Base-by-base conservation (phyloP, 2,329 filamentous ascomycete genomes). In the Fusarium nurragi region DNA sequence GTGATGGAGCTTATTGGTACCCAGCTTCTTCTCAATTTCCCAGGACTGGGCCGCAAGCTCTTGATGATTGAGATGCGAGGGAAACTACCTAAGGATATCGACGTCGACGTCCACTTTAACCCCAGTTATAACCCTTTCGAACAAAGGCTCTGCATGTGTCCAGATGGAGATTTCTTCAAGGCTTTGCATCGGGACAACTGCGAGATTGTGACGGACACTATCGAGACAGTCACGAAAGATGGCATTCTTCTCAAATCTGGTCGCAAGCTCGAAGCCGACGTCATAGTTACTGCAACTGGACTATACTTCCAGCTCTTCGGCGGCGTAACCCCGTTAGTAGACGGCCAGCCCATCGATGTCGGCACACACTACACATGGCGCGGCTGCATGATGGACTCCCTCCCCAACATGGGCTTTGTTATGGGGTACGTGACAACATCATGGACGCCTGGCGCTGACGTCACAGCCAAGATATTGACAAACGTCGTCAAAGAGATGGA, bases 141-240 rank as follows among this genome's bases (percentile, higher is more conserved):
- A 52, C 92, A 96, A 74, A 86, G 93, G 0, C 78, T 95, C 9
- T 95, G 92, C 70, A 79, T 92, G 59, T 88, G 77, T 18, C 83
- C 83, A 0, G 80, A 84, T 46, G 84, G 81, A 11, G 85, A 88
- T 68, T 88, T 88, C 69, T 87, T 82, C 75, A 73, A 80, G 41
- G 78, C 82, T 0, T 65, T 87, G 4, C 77, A 78, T 46, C 73
- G 71, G 2, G 76, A 77, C 3, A 84, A 84, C 53, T 76, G 77
- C 3, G 74, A 80, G 28, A 72, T 87, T 4, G 79, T 83, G 2
- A 87, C 85, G 0, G 84, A 82, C 51, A 77, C 73, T 1, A 86
- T 89, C 66, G 77, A 82, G 19, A 81, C 77, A 0, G 80, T 87
- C 4, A 85, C 81, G 0, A 68, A 77, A 4, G 76, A 77, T 8